phyloP scores from a whole-genome alignment of 2,329 filamentous ascomycete species.

The Colletotrichum destructivum region DNA sequence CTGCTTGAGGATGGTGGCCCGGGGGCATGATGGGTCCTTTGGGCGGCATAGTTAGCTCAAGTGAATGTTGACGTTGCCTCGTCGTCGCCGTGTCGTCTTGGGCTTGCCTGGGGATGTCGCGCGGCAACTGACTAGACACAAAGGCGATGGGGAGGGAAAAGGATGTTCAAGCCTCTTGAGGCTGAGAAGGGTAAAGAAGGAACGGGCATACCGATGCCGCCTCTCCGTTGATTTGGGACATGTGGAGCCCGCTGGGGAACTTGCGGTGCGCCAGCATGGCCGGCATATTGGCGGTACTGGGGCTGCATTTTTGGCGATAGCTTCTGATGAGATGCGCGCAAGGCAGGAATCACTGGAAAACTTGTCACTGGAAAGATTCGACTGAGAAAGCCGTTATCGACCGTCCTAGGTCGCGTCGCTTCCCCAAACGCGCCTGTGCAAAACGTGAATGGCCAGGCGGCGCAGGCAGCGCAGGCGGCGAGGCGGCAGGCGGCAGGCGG shows the following conservation, averaged over 20 bases:
- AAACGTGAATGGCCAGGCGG: slow-evolving; percentile 21
- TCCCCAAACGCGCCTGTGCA: slow-evolving; percentile 22
- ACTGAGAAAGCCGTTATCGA: slow-evolving; percentile 45
- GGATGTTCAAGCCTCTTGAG: slow-evolving; percentile 9
- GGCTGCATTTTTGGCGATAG: slow-evolving; percentile 62
- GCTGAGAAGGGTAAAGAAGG: slow-evolving; percentile 27
- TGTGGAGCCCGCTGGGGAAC: slow-evolving; percentile 65
- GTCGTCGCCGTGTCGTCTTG: background rate
- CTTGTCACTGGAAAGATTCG: slow-evolving; percentile 24
- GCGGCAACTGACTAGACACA: background rate
- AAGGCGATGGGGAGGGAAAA: background rate
- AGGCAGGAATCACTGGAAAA: background rate
- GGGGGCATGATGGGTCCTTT: slow-evolving; percentile 71
- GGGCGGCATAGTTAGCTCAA: slow-evolving; percentile 29
- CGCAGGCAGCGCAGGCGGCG: slow-evolving; percentile 11
- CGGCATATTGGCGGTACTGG: slow-evolving; percentile 66
- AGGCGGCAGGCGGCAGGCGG: slow-evolving; percentile 3
- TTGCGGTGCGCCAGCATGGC: slow-evolving; percentile 49
- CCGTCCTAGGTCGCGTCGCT: slow-evolving; percentile 19
- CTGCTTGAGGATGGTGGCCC: slow-evolving; percentile 65
- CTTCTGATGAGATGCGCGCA: slow-evolving; percentile 5
- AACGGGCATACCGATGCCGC: slow-evolving; percentile 65
- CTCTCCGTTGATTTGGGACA: slow-evolving; percentile 63
- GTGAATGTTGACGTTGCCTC: background rate
- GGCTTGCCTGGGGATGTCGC: background rate